Conservation (phyloP, 2,329 filamentous ascomycete genomes). For the Ceratocystis variospora region DNA sequence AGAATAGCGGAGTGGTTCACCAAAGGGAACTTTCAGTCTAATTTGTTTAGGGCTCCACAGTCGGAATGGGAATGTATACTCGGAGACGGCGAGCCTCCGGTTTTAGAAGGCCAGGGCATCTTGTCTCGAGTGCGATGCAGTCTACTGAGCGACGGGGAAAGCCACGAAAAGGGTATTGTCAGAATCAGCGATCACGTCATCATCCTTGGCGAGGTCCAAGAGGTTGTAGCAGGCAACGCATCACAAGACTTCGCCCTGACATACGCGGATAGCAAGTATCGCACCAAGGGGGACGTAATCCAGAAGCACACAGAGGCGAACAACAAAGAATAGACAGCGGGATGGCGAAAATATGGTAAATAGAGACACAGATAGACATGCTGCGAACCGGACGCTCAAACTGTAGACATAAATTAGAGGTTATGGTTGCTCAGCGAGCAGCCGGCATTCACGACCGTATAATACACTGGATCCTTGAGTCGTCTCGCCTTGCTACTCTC, state of each 20-base stretch:
- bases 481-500: not conserved
- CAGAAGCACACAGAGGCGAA: conserved; percentile 19
- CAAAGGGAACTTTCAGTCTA: conserved; percentile 32
- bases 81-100: conserved; percentile 26
- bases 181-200: conserved; percentile 39
- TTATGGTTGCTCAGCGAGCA: not conserved
- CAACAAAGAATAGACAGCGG: conserved; percentile 8
- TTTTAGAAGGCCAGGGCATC: conserved; percentile 39
- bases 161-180: conserved; percentile 29
- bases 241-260: conserved; percentile 33
- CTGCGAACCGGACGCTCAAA: too few relatives aligned
- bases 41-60: conserved; percentile 26
- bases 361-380: not conserved
- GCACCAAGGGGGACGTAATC: conserved; percentile 30
- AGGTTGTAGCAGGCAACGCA: conserved; percentile 29
- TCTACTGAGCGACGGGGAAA: conserved; percentile 30
- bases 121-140: conserved; percentile 35
- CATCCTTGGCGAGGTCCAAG: conserved; percentile 38
- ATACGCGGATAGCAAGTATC: conserved; percentile 38
- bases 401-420: not conserved
- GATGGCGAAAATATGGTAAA: not conserved
- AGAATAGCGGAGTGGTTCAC: conserved; percentile 40
- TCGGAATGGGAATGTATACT: conserved; percentile 15
- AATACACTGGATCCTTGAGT: too few relatives aligned
- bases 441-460: not conserved